Base-by-base conservation (phyloP, 2,329 filamentous ascomycete species). In the Apiospora arundinis region DNA sequence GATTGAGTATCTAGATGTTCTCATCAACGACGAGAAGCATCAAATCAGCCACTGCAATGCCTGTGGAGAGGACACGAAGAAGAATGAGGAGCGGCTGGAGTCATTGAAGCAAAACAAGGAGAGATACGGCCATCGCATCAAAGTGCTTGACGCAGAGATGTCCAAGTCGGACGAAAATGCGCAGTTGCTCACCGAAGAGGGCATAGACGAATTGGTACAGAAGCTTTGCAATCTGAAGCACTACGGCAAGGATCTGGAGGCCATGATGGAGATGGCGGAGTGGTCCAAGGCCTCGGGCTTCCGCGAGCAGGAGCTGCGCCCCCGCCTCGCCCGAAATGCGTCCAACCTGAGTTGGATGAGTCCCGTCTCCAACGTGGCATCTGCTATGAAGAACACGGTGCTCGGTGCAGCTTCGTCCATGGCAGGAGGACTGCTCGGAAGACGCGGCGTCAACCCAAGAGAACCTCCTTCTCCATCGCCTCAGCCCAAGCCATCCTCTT, bases 1-100 rank as follows among this genome's bases (percentile, higher is more conserved):
- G 16, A 68, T 83, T 4, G 81, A 77, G 16, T 84, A 85, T 71
- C 74, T 84, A 4, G 79, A 83, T 45, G 74, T 77, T 70, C 73
- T 83, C 0, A 84, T 84, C 72, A 76, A 80, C 46, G 77, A 82
- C 60, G 81, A 84, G 2, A 9, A 28, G 40, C 14, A 6, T 6
- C 42, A 67, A 8, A 28, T 67, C 11, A 25, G 4, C 45, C 42
- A 45, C 11, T 8, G 6, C 42, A 21, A 46, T 1, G 8, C 23
- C 0, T 11, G 11, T 1, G 40, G 40, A 6, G 4, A 46, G 2
- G 42, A 45, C n/a, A 14, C 4, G 2, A 5, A 46, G 28, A 48
- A 48, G 6, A 67, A 67, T 18, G 21, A 67, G 11, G 28, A 67
- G 40, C 66, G 40, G 0, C 66, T 67, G 1, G 23, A 28, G 4